These are phyloP conservation scores for Gracilariopsis chorda DNA, from an alignment of 23 red algal genomes.

Conservation along the genomic window DNA sequence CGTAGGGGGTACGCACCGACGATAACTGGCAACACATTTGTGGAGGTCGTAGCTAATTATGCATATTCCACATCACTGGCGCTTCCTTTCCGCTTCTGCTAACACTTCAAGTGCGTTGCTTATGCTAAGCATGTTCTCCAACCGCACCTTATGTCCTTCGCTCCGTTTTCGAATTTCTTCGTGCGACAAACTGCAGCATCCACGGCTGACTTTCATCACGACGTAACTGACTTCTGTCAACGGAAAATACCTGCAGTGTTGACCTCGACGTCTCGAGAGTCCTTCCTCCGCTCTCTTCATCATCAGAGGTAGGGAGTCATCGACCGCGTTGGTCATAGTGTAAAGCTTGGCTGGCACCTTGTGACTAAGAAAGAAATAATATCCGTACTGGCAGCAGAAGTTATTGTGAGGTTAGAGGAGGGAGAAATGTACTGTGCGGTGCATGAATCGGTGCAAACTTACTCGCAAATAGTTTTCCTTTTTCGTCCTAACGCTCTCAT, in stretches of 20 bases:
- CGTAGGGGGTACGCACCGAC: no score
- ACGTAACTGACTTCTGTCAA: constrained; percentile 12
- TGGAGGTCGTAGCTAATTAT: no score
- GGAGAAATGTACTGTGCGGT: not conserved
- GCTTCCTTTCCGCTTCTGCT: constrained; percentile 8
- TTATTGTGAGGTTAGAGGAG: not conserved
- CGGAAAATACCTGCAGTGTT: not conserved
- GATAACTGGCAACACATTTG: no score
- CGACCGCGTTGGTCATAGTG: not conserved
- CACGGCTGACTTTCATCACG: constrained; percentile 14
- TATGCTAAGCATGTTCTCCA: constrained; percentile 36
- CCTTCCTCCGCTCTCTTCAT: not conserved
- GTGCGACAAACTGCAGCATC: not conserved
- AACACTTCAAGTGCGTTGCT: constrained; percentile 30
- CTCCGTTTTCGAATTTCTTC: not conserved
- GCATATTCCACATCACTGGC: no score
- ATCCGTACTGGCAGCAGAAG: not conserved
- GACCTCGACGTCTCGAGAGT: no score
- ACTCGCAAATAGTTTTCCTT: constrained; percentile 12
- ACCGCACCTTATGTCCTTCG: not conserved
- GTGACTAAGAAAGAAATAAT: constrained; percentile 23
- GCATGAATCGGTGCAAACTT: not conserved
- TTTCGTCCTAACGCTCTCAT: not conserved
- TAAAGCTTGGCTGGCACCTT: constrained; percentile 6
- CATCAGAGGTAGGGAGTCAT: not conserved